phyloP scores from a whole-genome alignment of 352 stramenopile genomes.

The Phytopythium chamaehyphon region DNA sequence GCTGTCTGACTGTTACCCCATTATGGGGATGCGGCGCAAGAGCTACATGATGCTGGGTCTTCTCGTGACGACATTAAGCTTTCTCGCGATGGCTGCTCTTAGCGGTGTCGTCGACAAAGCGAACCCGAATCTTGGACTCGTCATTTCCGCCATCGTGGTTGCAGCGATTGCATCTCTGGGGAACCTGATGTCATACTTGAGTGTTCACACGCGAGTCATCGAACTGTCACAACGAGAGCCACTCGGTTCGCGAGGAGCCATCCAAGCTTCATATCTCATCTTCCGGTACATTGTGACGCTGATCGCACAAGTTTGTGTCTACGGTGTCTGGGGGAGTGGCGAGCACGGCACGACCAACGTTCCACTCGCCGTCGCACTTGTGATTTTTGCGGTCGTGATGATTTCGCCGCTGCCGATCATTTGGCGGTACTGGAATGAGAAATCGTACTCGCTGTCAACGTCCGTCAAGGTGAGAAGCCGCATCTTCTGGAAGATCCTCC shows the following conservation, averaged over 20 bases:
- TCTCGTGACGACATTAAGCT: constrained; percentile 16
- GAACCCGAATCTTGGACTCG: constrained; percentile 5
- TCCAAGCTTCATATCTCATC: constrained; percentile 38
- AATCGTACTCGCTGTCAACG: constrained; percentile 37
- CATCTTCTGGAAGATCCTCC: constrained; percentile 50
- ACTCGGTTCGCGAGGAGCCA: constrained; percentile 23
- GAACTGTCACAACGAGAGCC: constrained; percentile 43
- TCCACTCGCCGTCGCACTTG: constrained; percentile 11
- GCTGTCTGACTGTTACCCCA: constrained; percentile 74
- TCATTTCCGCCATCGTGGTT: constrained; percentile 18
- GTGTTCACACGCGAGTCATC: constrained; percentile 33
- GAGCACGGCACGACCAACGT: constrained; percentile 9
- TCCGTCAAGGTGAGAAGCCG: constrained; percentile 30
- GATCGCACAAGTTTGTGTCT: constrained; percentile 15
- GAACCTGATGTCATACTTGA: constrained; percentile 29
- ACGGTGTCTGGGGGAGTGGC: constrained; percentile 9
- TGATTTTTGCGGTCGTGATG: constrained; percentile 31
- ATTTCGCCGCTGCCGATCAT: constrained; percentile 27
- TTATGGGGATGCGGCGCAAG: constrained; percentile 71
- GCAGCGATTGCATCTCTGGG: constrained; percentile 19
- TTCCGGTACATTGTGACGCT: constrained; percentile 20
- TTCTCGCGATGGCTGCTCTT: constrained; percentile 27
- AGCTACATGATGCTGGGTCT: constrained; percentile 72
- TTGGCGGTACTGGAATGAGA: constrained; percentile 34
- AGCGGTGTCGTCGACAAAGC: constrained; percentile 18